phyloP scores from a whole-genome alignment of 1,284 basidiomycete species.

The Filobasidium uniguttulatum region DNA sequence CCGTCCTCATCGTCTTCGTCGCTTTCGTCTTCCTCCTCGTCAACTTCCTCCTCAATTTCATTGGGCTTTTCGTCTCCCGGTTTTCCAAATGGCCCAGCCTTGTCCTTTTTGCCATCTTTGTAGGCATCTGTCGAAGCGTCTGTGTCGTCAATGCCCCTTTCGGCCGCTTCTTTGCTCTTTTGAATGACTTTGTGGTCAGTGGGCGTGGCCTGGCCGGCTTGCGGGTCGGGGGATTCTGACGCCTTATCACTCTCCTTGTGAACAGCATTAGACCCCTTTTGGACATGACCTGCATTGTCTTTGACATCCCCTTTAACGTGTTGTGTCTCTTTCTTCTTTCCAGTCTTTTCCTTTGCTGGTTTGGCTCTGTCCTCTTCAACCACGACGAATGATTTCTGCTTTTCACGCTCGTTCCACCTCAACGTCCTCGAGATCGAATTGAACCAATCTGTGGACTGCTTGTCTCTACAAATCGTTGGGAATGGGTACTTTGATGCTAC shows the following conservation, averaged over 20 bases:
- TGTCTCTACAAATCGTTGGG: constrained; percentile 94
- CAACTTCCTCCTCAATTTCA: constrained; percentile 41
- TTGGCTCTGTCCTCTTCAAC: constrained; percentile 65
- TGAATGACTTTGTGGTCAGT: no score
- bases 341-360: constrained; percentile 23
- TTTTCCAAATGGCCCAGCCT: constrained; percentile 7
- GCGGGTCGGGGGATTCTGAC: no score
- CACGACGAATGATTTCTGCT: constrained; percentile 95
- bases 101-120: constrained; percentile 2
- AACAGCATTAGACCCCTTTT: no score
- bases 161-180: constrained; percentile 13
- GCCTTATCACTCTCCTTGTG: constrained; percentile 9
- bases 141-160: no score
- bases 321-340: constrained; percentile 2
- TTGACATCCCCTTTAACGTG: no score
- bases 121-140: not conserved
- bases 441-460: constrained; percentile 98
- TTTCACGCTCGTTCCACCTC: constrained; percentile 94
- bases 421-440: constrained; percentile 87
- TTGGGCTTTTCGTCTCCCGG: constrained; percentile 22
- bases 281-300: no score
- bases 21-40: constrained; percentile 40
- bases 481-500: constrained; percentile 97
- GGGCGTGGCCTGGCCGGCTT: no score
- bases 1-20: constrained; percentile 51